Base-by-base conservation (phyloP, 306 rosid genomes). In the Casuarina cunninghamiana region DNA sequence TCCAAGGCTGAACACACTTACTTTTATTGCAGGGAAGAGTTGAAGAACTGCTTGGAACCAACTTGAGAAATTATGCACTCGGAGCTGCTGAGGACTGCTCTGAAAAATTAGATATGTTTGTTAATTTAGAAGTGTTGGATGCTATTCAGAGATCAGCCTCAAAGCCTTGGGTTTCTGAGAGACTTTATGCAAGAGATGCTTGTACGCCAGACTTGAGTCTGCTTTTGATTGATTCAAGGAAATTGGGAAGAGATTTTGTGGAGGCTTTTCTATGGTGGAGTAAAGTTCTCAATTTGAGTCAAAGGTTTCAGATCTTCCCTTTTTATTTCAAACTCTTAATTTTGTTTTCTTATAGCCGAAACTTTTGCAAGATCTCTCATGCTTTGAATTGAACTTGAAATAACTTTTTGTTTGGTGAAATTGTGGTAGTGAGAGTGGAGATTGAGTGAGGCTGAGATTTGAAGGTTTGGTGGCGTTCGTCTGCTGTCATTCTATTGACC, bases 41-140 rank as follows among this genome's bases (percentile, higher is more conserved):
- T 58, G 65, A 58, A 58, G 65, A 58, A 21, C 39, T 58, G 26
- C 26, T 58, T 21, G 65, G 65, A 58, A 21, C 39, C 12, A 38
- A 21, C 16, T 58, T 58, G 38, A 58, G 65, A 10, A 58, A 26
- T 58, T 58, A 58, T 58, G 65, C 65, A 9, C 8, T 58, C 26
- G 65, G 65, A 58, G 65, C 65, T 9, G 16, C 65, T 58, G 65
- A 58, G 65, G 65, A 58, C 65, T 58, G 65, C 65, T 58, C 65
- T 26, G 26, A 26, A 21, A 58, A 58, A 58, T 58, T 58, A 8
- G 65, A 58, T 58, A 58, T 58, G 65, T 26, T 58, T 58, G 35
- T 58, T 8, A 26, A 58, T 8, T 58, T 26, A 1, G 37, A 58
- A 19, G 65, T 58, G 65, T 58, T 58, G 65, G 65, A 58, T 58